Conservation (phyloP, 106 monocot genomes). For the Amphibolis antarctica region DNA sequence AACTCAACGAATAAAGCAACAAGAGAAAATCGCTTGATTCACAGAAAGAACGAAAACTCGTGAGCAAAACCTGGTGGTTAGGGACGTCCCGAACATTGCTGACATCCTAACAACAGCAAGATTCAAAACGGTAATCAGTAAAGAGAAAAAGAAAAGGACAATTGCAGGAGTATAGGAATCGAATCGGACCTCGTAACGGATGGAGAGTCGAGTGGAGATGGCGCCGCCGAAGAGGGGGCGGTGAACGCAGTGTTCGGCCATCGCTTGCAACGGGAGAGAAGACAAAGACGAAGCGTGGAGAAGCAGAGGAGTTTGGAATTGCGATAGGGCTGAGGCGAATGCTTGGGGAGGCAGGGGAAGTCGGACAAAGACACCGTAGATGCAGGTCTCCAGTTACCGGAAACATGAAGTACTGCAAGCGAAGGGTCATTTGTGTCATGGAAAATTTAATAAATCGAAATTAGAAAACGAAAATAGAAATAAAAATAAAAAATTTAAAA, state of each 20-base stretch:
- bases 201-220: constrained; percentile 55
- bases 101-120: constrained; percentile 42
- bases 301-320: too few relatives aligned
- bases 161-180: neutral
- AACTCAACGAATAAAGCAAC: neutral
- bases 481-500: too few relatives aligned
- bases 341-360: too few relatives aligned
- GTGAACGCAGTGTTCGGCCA: constrained; percentile 30
- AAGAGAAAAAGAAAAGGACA: neutral
- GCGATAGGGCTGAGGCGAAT: too few relatives aligned
- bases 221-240: constrained; percentile 75
- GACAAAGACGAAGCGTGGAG: neutral
- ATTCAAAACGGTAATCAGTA: neutral
- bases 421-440: too few relatives aligned
- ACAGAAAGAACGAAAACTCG: neutral
- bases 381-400: too few relatives aligned
- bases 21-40: neutral
- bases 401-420: too few relatives aligned
- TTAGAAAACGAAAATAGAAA: too few relatives aligned
- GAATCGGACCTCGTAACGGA: constrained; percentile 52
- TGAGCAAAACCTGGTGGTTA: constrained; percentile 52
- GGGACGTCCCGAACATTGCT: constrained; percentile 71
- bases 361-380: too few relatives aligned
- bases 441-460: too few relatives aligned
- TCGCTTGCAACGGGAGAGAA: neutral